Conservation (phyloP, 306 rosid species). For the Pterocarpus santalinus region DNA sequence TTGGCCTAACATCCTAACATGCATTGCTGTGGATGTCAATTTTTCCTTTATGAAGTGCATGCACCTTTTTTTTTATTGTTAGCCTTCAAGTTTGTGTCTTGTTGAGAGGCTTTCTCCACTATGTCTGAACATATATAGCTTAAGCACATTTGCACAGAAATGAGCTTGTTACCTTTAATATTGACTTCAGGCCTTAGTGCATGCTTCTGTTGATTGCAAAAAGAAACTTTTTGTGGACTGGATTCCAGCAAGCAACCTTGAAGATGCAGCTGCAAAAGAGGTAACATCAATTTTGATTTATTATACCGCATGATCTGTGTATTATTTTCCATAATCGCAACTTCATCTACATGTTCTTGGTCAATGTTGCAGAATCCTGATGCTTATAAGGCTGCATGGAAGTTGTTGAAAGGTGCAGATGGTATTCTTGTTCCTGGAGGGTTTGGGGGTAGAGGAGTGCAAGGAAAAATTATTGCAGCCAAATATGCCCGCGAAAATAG, state of each 20-base stretch:
- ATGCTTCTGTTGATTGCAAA: constrained; percentile 76
- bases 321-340: background rate
- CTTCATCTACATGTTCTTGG: constrained; percentile 36
- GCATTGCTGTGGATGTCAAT: background rate
- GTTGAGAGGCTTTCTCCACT: constrained; percentile 26
- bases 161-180: constrained; percentile 23
- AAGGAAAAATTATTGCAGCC: constrained; percentile 90
- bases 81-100: background rate
- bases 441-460: constrained; percentile 91
- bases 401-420: constrained; percentile 90
- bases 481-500: constrained; percentile 85
- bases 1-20: constrained; percentile 3
- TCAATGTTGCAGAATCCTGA: constrained; percentile 68
- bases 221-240: constrained; percentile 80
- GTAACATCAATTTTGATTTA: constrained; percentile 51
- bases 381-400: constrained; percentile 81
- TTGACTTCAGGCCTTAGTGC: constrained; percentile 75
- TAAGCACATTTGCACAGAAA: constrained; percentile 5
- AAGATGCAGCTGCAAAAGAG: constrained; percentile 68
- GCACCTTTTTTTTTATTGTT: no score
- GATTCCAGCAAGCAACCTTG: constrained; percentile 81
- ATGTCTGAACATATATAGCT: background rate
- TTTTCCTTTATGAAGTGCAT: background rate
- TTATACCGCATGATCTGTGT: background rate
- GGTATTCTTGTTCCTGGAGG: constrained; percentile 97